A percentile compares a stretch with the other conserved stretches of the same genome.
Conservation (phyloP, 306 rosid genomes). For the Gynostemma pentaphyllum region DNA sequence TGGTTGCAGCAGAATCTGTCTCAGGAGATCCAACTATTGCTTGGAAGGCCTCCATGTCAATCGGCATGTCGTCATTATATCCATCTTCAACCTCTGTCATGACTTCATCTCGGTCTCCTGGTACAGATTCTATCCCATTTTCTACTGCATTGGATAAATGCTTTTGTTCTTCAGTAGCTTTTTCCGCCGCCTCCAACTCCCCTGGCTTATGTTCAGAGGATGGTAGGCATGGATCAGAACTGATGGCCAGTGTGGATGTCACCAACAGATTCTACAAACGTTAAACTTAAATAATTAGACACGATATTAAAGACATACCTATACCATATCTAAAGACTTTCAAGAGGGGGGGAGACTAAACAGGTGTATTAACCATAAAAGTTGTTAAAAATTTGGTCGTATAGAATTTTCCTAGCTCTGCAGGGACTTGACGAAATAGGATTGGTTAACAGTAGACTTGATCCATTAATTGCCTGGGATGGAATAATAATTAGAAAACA, state of each 20-base stretch:
- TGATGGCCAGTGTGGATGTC: conserved; percentile 56
- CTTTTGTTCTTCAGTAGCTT: conserved; percentile 37
- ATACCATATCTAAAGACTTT: too few relatives aligned
- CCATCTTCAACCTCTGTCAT: conserved; percentile 59
- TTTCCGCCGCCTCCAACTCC: conserved; percentile 23
- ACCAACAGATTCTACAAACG: conserved; percentile 67
- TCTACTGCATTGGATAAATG: conserved; percentile 22
- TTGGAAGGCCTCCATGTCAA: conserved; percentile 55
- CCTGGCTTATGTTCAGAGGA: conserved; percentile 23
- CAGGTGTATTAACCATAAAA: too few relatives aligned
- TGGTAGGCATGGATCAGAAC: conserved; percentile 39
- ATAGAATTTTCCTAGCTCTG: too few relatives aligned
- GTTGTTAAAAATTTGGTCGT: too few relatives aligned
- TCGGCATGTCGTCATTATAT: conserved; percentile 59
- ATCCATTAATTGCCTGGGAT: too few relatives aligned
- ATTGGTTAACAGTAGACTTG: too few relatives aligned
- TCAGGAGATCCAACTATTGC: conserved; percentile 47
- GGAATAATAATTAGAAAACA: neutral
- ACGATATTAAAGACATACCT: neutral
- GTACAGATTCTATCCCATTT: conserved; percentile 51
- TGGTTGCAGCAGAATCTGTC: conserved; percentile 31
- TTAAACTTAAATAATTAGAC: neutral
- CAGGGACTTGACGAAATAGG: too few relatives aligned
- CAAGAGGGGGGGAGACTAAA: too few relatives aligned
- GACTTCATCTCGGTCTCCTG: conserved; percentile 51